Percentiles rank a stretch among this genome's conserved stretches.
phyloP scores from a whole-genome alignment of 176 grass and related monocot genomes.

The Miscanthus lutarioriparius region DNA sequence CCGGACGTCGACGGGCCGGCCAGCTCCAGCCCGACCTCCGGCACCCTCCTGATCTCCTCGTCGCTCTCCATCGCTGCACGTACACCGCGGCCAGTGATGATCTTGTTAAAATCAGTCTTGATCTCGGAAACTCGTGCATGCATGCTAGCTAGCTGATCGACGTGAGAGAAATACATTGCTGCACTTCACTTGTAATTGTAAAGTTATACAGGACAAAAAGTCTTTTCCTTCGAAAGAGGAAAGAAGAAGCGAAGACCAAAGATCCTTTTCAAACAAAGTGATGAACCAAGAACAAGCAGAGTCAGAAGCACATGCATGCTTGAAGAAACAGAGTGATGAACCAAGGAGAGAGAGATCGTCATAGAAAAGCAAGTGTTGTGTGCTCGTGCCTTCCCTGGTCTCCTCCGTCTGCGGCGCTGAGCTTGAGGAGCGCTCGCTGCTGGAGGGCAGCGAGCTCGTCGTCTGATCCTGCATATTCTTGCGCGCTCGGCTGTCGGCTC shows the following conservation, averaged over 20 bases:
- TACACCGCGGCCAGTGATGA: not conserved
- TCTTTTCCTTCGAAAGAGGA: not conserved
- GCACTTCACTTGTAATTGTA: not conserved
- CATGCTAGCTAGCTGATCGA: not conserved
- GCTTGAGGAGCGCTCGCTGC: slow-evolving; percentile 92
- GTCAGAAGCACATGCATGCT: not conserved
- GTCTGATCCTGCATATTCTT: slow-evolving; percentile 44
- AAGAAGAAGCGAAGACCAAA: not conserved
- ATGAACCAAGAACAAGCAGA: not conserved
- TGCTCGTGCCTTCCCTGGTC: slow-evolving; percentile 61
- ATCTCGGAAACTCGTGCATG: not conserved
- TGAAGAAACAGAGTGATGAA: not conserved
- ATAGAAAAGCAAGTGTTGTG: not conserved
- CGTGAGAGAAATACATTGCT: not conserved
- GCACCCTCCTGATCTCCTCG: slow-evolving; percentile 72
- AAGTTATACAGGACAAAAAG: not conserved
- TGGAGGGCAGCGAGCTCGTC: slow-evolving; percentile 74
- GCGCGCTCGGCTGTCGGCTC: not conserved
- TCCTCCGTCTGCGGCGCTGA: slow-evolving; percentile 51
- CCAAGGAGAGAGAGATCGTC: not conserved
- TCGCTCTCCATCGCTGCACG: slow-evolving; percentile 76
- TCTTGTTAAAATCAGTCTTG: not conserved
- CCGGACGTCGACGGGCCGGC: slow-evolving; percentile 55
- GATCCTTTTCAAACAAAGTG: not conserved
- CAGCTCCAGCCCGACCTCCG: slow-evolving; percentile 53